Evolutionary conservation across 176 grass and related monocot species (phyloP), one percentile per base, ranked within the genome.

Genomic region (Panicum miliaceum): DNA sequence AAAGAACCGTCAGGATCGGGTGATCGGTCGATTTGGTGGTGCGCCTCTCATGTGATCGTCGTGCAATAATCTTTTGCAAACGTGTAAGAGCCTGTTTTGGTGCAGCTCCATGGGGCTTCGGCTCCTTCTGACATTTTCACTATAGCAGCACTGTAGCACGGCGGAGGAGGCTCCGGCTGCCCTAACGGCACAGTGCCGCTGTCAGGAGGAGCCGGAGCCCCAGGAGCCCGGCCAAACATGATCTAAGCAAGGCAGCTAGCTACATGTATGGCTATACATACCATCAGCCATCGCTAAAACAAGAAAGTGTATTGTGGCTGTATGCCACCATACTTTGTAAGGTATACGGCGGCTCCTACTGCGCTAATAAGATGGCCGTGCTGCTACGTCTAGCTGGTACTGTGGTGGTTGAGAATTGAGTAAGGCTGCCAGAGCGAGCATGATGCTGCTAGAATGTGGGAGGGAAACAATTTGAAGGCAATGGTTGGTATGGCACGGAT

Each of bases 231-330:
- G n/a, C n/a, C n/a, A n/a, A n/a, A n/a, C n/a, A n/a, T n/a, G n/a
- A n/a, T n/a, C n/a, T n/a, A n/a, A 26, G 57, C 57, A 60, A 73
- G 25, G 70, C 43, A 51, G 80, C 42, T 8, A 51, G 80, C 32
- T 8, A 51, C 42, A 68, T 48, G 4, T 50, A 41, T 23, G 66
- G 51, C 25, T 59, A 71, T 60, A 60, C 15, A 41, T 47, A 3
- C 45, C 45, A 47, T 47, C 12, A 10, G 45, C 26, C 64, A 82
- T 57, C 52, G 70, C 43, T 29, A 50, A 11, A 72, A 48, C n/a
- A 71, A 4, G 10, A 7, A 45, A 46, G 8, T 36, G 20, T 69
- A 16, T 48, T 53, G 22, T 20, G 35, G 48, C n/a, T 56, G 37
- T 70, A 43, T 22, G 35, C 9, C 78, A 81, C 10, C 65, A 27